A percentile compares a stretch with the other conserved stretches of the same genome.
Evolutionary conservation across 768 basidiomycete genomes (phyloP).

Genomic region (Coprinopsis sp.): DNA sequence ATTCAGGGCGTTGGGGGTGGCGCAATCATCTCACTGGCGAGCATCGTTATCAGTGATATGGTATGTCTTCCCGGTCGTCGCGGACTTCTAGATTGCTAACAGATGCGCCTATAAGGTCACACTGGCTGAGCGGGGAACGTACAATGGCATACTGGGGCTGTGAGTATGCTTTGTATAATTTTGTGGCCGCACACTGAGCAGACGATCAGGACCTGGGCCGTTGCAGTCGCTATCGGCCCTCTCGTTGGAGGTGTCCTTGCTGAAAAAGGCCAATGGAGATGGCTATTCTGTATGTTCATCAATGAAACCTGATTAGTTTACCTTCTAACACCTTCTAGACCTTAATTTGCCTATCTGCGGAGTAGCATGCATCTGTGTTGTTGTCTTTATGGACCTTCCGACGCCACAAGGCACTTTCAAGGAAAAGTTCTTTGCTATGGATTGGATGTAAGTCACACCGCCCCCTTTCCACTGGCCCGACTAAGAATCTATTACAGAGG

Average conservation of each 20-base stretch:
- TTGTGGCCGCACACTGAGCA: neutral
- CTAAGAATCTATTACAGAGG: slow-evolving; percentile 25
- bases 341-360: slow-evolving; percentile 14
- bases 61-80: slow-evolving; percentile 6
- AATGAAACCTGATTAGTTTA: neutral
- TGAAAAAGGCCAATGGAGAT: slow-evolving; percentile 31
- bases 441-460: slow-evolving; percentile 38
- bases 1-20: slow-evolving; percentile 39
- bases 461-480: neutral
- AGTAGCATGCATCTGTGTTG: slow-evolving; percentile 4
- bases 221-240: slow-evolving; percentile 22
- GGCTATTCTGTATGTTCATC: slow-evolving; percentile 35
- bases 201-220: slow-evolving; percentile 13
- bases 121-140: slow-evolving; percentile 39
- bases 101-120: slow-evolving; percentile 19
- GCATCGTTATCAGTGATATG: slow-evolving; percentile 41
- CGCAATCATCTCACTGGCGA: slow-evolving; percentile 28
- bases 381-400: slow-evolving; percentile 13
- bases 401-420: slow-evolving; percentile 19
- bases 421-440: slow-evolving; percentile 33
- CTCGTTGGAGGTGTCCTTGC: slow-evolving; percentile 29
- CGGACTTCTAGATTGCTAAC: neutral
- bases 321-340: slow-evolving; percentile 7
- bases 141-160: slow-evolving; percentile 32
- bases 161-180: slow-evolving; percentile 5